Percentiles rank a stretch among this genome's conserved stretches.
Conservation (phyloP, 169 alveolate species). For the Cryptosporidium baileyi region DNA sequence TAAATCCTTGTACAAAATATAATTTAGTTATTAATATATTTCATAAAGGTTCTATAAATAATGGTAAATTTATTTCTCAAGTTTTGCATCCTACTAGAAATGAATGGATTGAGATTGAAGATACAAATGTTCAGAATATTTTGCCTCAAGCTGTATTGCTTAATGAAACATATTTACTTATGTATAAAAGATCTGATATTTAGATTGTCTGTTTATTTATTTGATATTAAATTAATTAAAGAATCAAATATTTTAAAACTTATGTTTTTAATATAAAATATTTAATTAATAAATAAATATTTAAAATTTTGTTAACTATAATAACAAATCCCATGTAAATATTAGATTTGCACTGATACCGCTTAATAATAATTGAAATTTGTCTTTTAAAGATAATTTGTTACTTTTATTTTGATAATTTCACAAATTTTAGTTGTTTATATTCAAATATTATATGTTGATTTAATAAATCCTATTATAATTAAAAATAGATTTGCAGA, state of each 20-base stretch:
- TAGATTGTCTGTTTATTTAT: background rate
- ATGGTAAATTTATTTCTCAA: conserved; percentile 91
- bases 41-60: conserved; percentile 95
- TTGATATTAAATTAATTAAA: too few relatives aligned
- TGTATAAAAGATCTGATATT: conserved; percentile 83
- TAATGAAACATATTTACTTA: conserved; percentile 86
- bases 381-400: background rate
- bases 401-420: background rate
- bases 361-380: background rate
- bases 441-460: too few relatives aligned
- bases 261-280: too few relatives aligned
- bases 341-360: background rate
- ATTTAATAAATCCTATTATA: background rate
- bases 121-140: conserved; percentile 92
- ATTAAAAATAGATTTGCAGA: background rate
- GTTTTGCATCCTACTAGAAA: conserved; percentile 85
- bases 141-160: conserved; percentile 95
- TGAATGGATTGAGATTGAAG: conserved; percentile 97
- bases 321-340: background rate
- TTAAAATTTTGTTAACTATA: background rate
- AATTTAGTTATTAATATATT: conserved; percentile 91
- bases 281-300: background rate
- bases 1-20: conserved; percentile 85
- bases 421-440: background rate
- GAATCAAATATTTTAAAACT: too few relatives aligned